These are phyloP conservation scores for Tulasnella calospora DNA, from an alignment of 768 basidiomycete species.

Conservation along the genomic window DNA sequence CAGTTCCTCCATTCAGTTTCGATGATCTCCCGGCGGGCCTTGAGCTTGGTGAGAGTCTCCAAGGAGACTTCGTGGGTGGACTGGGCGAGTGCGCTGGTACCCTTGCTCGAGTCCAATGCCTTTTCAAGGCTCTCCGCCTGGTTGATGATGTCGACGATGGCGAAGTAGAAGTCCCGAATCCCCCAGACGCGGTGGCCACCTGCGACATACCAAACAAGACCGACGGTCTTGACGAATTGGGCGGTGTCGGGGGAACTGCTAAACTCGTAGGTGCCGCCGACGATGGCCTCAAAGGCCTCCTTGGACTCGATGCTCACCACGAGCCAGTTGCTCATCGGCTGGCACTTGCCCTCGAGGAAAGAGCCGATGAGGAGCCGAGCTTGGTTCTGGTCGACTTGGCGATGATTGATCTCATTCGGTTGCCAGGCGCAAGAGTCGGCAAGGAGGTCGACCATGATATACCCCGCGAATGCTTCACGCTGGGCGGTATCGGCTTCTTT, in stretches of 20 bases:
- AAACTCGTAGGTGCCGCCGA: not conserved
- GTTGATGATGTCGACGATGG: not conserved
- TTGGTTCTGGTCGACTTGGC: not conserved
- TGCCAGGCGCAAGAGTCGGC: not conserved
- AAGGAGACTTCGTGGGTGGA: not conserved
- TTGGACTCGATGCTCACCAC: not conserved
- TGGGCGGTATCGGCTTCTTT: not conserved
- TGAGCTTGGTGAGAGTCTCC: no score
- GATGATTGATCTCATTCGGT: not conserved
- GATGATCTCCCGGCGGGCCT: no score
- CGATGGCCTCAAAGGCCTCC: not conserved
- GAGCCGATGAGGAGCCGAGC: not conserved
- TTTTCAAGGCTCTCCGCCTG: not conserved
- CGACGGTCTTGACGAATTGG: not conserved
- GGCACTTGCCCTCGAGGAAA: not conserved
- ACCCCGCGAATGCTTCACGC: not conserved
- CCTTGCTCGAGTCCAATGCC: not conserved
- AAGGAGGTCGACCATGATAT: not conserved
- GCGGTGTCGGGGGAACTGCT: not conserved
- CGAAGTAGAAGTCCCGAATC: not conserved
- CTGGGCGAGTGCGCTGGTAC: not conserved
- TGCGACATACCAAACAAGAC: not conserved
- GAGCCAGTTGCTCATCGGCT: not conserved
- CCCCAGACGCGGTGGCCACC: not conserved
- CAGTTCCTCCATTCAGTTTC: not conserved